Conservation (phyloP, 2,329 filamentous ascomycete species). For the Aurifilum marmelostoma region DNA sequence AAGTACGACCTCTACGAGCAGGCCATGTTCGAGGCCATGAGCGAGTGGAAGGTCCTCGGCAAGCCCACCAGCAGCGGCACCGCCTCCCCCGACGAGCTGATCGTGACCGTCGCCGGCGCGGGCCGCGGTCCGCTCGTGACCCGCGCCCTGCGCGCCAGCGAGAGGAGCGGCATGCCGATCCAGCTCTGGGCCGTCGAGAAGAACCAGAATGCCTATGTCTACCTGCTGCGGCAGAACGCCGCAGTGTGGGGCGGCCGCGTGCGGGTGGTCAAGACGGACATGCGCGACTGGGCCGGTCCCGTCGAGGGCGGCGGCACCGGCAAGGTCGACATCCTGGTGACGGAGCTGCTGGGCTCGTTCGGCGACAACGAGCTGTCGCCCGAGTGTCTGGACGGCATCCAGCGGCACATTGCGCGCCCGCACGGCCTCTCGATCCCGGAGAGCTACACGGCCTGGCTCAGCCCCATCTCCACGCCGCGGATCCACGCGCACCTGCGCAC, state of each 20-base stretch:
- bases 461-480: constrained; percentile 87
- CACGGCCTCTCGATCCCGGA: constrained; percentile 92
- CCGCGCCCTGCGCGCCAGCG: constrained; percentile 79
- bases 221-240: constrained; percentile 84
- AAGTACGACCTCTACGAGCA: constrained; percentile 96
- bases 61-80: constrained; percentile 68
- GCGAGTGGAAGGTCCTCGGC: constrained; percentile 73
- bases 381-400: constrained; percentile 94
- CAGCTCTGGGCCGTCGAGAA: constrained; percentile 95
- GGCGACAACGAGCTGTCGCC: constrained; percentile 94
- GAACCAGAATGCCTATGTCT: constrained; percentile 96
- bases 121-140: constrained; percentile 92
- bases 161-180: constrained; percentile 74
- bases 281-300: constrained; percentile 94
- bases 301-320: constrained; percentile 47
- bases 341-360: constrained; percentile 92
- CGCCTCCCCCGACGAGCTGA: constrained; percentile 48
- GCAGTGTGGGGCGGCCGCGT: constrained; percentile 80
- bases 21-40: constrained; percentile 78
- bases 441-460: constrained; percentile 91
- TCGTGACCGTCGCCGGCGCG: constrained; percentile 90
- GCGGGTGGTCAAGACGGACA: constrained; percentile 91
- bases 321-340: constrained; percentile 89
- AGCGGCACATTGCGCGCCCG: constrained; percentile 76
- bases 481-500: constrained; percentile 79